phyloP scores from a whole-genome alignment of 2,329 filamentous ascomycete genomes.

The Ciborinia camelliae region DNA sequence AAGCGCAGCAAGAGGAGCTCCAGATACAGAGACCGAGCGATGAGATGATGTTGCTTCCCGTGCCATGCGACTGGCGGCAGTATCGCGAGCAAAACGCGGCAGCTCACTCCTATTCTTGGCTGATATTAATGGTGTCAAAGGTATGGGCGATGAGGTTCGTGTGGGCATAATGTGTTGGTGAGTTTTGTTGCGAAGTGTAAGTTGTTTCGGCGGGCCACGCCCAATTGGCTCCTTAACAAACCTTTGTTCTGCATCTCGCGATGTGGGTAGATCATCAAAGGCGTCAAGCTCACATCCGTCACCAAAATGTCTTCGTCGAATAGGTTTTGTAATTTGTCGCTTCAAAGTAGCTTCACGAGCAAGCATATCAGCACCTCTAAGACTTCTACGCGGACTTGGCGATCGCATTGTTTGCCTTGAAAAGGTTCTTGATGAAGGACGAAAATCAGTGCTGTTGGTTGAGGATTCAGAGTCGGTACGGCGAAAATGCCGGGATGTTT shows the following conservation, averaged over 20 bases:
- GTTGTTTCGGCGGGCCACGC: slow-evolving; percentile 62
- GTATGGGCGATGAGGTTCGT: slow-evolving; percentile 51
- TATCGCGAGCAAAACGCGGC: slow-evolving; percentile 63
- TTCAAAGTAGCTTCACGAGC: slow-evolving; percentile 51
- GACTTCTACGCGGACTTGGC: slow-evolving; percentile 53
- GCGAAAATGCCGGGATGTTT: slow-evolving; percentile 66
- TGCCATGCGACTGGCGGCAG: slow-evolving; percentile 61
- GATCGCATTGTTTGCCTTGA: slow-evolving; percentile 55
- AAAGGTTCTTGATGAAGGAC: slow-evolving; percentile 54
- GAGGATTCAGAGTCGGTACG: slow-evolving; percentile 79
- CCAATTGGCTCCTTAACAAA: slow-evolving; percentile 77
- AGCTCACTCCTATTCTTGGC: slow-evolving; percentile 45
- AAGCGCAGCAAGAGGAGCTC: slow-evolving; percentile 50
- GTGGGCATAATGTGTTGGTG: slow-evolving; percentile 55
- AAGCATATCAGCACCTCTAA: slow-evolving; percentile 42
- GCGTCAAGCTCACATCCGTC: slow-evolving; percentile 88
- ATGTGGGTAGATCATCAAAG: slow-evolving; percentile 94
- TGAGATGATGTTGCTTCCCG: slow-evolving; percentile 60
- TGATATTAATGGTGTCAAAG: slow-evolving; percentile 53
- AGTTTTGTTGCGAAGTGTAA: slow-evolving; percentile 52
- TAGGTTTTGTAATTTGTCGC: slow-evolving; percentile 71
- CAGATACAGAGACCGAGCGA: slow-evolving; percentile 48
- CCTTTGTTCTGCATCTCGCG: slow-evolving; percentile 72
- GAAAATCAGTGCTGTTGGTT: slow-evolving; percentile 53
- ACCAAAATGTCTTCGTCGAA: slow-evolving; percentile 71